phyloP scores from a whole-genome alignment of 257 asterid genomes.

The Cruciata laevipes region DNA sequence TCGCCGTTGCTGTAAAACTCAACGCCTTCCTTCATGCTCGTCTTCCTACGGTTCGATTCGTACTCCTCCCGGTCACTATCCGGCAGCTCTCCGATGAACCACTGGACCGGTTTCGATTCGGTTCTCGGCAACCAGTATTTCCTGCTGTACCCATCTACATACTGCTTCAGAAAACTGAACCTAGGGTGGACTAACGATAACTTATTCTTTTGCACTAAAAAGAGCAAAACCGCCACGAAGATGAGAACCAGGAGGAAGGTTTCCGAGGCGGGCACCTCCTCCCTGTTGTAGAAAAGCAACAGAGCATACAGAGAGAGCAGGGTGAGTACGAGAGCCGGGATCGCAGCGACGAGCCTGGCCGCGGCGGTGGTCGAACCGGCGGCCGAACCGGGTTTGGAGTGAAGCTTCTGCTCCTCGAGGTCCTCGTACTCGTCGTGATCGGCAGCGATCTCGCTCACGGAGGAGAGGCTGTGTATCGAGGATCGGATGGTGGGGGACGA shows the following conservation, averaged over 20 bases:
- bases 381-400: constrained; percentile 35
- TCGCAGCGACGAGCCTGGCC: constrained; percentile 10
- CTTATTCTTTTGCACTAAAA: constrained; percentile 42
- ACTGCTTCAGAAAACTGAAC: constrained; percentile 28
- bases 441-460: constrained; percentile 53
- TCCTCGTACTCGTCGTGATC: constrained; percentile 43
- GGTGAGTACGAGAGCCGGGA: constrained; percentile 37
- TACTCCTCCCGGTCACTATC: constrained; percentile 10
- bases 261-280: constrained; percentile 51
- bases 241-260: constrained; percentile 52
- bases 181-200: constrained; percentile 25
- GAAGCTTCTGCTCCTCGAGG: constrained; percentile 94
- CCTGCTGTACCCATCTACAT: constrained; percentile 28
- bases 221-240: constrained; percentile 53
- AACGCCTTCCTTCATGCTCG: constrained; percentile 56
- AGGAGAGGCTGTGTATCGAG: constrained; percentile 73
- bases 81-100: constrained; percentile 73
- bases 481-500: constrained; percentile 78
- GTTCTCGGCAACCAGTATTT: constrained; percentile 37
- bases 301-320: constrained; percentile 48
- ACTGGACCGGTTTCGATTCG: constrained; percentile 53
- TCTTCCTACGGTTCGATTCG: constrained; percentile 14
- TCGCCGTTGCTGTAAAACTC: constrained; percentile 86
- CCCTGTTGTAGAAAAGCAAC: constrained; percentile 42
- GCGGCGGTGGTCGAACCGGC: constrained; percentile 20